phyloP scores from a whole-genome alignment of 306 rosid species.

The Rubus idaeus region DNA sequence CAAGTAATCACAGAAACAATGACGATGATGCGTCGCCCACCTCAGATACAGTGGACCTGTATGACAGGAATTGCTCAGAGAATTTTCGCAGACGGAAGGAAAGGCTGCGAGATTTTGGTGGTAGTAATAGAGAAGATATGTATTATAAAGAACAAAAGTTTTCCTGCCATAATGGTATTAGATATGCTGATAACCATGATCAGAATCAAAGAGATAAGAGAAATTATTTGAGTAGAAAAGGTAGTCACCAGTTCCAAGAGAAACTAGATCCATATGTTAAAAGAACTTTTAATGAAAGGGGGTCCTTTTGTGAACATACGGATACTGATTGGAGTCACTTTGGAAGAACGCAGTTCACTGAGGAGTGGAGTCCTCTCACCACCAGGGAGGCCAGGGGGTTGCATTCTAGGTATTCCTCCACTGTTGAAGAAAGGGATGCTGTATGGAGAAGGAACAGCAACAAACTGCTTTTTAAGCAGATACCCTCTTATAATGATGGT shows the following conservation, averaged over 20 bases:
- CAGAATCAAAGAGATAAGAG: slow-evolving; percentile 13
- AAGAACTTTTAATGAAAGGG: slow-evolving; percentile 31
- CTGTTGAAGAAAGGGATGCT: slow-evolving; percentile 32
- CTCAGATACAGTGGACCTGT: slow-evolving; percentile 33
- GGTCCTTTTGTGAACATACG: slow-evolving; percentile 32
- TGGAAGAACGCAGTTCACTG: slow-evolving; percentile 26
- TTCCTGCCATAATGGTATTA: slow-evolving; percentile 34
- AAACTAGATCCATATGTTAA: slow-evolving; percentile 29
- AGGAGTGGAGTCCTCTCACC: slow-evolving; percentile 33
- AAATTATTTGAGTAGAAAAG: slow-evolving; percentile 30
- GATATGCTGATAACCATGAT: slow-evolving; percentile 29
- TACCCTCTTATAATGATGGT: slow-evolving; percentile 24
- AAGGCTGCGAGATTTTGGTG: slow-evolving; percentile 29
- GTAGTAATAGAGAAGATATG: slow-evolving; percentile 29
- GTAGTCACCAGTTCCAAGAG: slow-evolving; percentile 28
- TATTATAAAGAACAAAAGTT: slow-evolving; percentile 36
- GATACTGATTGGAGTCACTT: slow-evolving; percentile 32
- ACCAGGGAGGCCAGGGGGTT: slow-evolving; percentile 41
- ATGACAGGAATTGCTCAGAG: slow-evolving; percentile 26
- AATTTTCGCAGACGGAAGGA: slow-evolving; percentile 35
- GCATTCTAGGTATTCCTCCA: slow-evolving; percentile 36
- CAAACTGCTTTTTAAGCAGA: slow-evolving; percentile 31
- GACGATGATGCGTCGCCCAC: slow-evolving; percentile 29
- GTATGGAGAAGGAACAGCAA: slow-evolving; percentile 33
- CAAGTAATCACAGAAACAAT: slow-evolving; percentile 19